A percentile compares a stretch with the other conserved stretches of the same genome.
phyloP scores from a whole-genome alignment of 192 early-diverging fungal species.

The Coemansia sp. region DNA sequence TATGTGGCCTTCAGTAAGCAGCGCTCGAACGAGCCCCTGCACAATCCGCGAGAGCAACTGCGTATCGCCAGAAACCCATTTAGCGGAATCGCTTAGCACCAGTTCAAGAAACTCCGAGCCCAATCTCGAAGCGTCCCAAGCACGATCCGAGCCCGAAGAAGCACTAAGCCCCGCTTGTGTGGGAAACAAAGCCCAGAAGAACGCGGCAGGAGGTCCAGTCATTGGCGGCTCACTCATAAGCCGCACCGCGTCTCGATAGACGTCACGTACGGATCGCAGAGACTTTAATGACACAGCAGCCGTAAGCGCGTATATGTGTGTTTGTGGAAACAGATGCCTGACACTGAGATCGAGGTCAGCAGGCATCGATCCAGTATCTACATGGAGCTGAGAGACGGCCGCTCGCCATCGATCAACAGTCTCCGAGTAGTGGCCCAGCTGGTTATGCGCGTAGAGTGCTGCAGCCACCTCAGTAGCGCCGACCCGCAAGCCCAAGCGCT shows the following conservation, averaged over 20 bases:
- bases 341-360: background rate
- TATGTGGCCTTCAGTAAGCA: slow-evolving; percentile 31
- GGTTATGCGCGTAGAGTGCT: slow-evolving; percentile 16
- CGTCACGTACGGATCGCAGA: slow-evolving; percentile 15
- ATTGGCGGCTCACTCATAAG: slow-evolving; percentile 11
- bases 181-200: slow-evolving; percentile 29
- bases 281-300: slow-evolving; percentile 36
- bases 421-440: slow-evolving; percentile 12
- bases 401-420: slow-evolving; percentile 31
- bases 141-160: background rate
- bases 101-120: slow-evolving; percentile 33
- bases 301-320: slow-evolving; percentile 35
- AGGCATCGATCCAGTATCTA: background rate
- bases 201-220: background rate
- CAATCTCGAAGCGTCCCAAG: slow-evolving; percentile 39
- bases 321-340: slow-evolving; percentile 35
- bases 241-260: slow-evolving; percentile 23
- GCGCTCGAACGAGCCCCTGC: slow-evolving; percentile 31
- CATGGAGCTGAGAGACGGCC: background rate
- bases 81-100: slow-evolving; percentile 10
- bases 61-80: background rate
- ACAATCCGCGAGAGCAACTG: slow-evolving; percentile 19
- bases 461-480: slow-evolving; percentile 48
- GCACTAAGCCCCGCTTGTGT: background rate
- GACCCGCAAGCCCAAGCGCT: slow-evolving; percentile 24